A percentile compares a stretch with the other conserved stretches of the same genome.
phyloP scores from a whole-genome alignment of 129 eudicot species.

The Cynara cardunculus region DNA sequence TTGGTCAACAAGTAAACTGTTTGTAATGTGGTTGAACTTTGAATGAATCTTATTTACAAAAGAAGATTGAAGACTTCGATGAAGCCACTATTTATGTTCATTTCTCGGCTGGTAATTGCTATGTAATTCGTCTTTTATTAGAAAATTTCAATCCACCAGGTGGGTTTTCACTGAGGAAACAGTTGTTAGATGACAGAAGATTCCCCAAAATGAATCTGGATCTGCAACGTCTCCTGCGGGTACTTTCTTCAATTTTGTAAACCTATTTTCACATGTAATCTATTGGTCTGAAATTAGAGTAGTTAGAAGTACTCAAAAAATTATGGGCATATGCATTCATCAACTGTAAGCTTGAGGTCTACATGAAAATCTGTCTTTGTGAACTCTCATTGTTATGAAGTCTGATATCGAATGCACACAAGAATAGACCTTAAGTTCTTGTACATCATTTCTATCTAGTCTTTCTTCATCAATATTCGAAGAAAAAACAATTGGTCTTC shows the following conservation, averaged over 20 bases:
- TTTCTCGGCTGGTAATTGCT: not conserved
- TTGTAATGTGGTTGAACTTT: not conserved
- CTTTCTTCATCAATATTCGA: not conserved
- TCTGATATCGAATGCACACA: not conserved
- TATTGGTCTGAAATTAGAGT: not conserved
- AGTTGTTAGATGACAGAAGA: slow-evolving; percentile 72
- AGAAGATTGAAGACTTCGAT: not conserved
- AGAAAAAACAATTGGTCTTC: not conserved
- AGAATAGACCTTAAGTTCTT: not conserved
- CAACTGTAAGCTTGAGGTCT: not conserved
- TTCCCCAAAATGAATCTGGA: slow-evolving; percentile 84
- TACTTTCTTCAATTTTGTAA: slow-evolving; percentile 13
- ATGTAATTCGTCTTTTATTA: not conserved
- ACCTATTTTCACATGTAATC: not conserved
- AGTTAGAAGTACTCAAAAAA: not conserved
- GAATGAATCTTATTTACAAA: not conserved
- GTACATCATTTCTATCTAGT: not conserved
- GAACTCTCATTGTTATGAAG: not conserved
- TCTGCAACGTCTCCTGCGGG: slow-evolving; percentile 81
- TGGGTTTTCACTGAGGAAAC: slow-evolving; percentile 64
- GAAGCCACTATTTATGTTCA: not conserved
- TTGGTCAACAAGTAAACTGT: not conserved
- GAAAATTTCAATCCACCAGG: slow-evolving; percentile 33
- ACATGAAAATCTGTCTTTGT: not conserved
- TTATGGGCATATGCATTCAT: not conserved